A percentile compares a stretch with the other conserved stretches of the same genome.
Conservation (phyloP, 1,139 yeast genomes). For the Fermentozyma sake region DNA sequence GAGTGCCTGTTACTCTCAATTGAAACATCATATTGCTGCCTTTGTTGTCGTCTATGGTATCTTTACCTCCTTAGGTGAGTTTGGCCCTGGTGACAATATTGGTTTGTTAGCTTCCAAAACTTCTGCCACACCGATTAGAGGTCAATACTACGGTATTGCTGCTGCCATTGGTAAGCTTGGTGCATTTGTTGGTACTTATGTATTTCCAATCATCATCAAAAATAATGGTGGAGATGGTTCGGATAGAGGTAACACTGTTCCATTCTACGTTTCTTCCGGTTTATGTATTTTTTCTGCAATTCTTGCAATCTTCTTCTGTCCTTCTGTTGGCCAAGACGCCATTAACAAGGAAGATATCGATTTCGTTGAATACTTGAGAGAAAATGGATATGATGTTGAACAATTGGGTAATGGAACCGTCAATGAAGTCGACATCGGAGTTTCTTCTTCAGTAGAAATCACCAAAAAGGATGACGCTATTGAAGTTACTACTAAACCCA, state of each 20-base stretch:
- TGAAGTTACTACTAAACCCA: constrained; percentile 7
- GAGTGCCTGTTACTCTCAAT: constrained; percentile 63
- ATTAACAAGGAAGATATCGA: constrained; percentile 71
- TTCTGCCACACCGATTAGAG: constrained; percentile 82
- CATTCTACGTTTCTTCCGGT: constrained; percentile 78
- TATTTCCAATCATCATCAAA: constrained; percentile 70
- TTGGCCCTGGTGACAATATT: constrained; percentile 91
- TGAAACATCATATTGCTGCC: constrained; percentile 63
- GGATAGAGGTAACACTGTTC: constrained; percentile 59
- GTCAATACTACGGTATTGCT: constrained; percentile 85
- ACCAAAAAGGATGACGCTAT: constrained; percentile 5
- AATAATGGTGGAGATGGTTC: constrained; percentile 41
- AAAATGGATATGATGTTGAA: constrained; percentile 54
- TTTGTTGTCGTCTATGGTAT: constrained; percentile 86
- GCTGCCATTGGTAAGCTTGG: constrained; percentile 92
- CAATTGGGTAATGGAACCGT: constrained; percentile 36
- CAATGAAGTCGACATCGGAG: constrained; percentile 1
- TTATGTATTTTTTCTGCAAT: constrained; percentile 70
- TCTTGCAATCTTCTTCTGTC: constrained; percentile 67
- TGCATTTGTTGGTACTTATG: constrained; percentile 86
- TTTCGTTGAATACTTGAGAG: constrained; percentile 60
- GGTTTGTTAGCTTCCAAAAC: constrained; percentile 87
- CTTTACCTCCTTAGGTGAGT: constrained; percentile 82
- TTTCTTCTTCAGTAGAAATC: constrained; percentile 1
- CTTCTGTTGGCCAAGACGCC: constrained; percentile 79